Evolutionary conservation across 2,329 filamentous ascomycete species (phyloP).

Genomic region (Fusarium longipes): DNA sequence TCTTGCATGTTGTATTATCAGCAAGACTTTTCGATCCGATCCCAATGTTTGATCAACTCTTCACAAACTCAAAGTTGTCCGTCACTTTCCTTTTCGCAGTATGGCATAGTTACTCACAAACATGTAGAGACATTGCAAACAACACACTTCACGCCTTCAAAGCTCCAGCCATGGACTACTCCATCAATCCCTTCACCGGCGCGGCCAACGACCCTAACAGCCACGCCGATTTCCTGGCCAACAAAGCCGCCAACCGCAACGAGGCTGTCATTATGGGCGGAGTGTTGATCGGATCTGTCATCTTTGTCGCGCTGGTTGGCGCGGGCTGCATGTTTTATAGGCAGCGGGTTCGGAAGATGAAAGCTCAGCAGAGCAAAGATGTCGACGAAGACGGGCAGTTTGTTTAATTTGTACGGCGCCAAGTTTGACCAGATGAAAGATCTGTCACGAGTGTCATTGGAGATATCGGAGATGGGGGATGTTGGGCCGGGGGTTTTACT

Average conservation of each 20-base stretch:
- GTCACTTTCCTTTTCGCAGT: not conserved
- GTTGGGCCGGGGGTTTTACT: not conserved
- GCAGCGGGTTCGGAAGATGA: constrained; percentile 4
- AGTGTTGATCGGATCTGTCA: constrained; percentile 13
- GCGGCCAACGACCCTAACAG: not conserved
- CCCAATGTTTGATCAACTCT: not conserved
- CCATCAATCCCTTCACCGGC: constrained; percentile 7
- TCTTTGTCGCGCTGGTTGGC: constrained; percentile 11
- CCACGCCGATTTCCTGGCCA: not conserved
- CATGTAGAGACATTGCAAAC: not conserved
- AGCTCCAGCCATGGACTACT: constrained; percentile 23
- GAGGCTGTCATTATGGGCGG: constrained; percentile 21
- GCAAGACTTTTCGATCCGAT: not conserved
- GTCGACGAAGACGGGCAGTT: constrained; percentile 1
- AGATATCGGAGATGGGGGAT: not conserved
- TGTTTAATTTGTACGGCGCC: not conserved
- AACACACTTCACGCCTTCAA: not conserved
- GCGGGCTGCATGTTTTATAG: constrained; percentile 19
- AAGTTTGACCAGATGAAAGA: too few species aligned
- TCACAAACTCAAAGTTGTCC: constrained; percentile 2
- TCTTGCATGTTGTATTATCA: not conserved
- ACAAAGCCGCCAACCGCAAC: not conserved
- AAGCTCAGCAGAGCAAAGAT: constrained; percentile 12
- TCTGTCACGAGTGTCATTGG: not conserved
- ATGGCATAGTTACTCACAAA: not conserved